Evolutionary conservation across 148 eudicot genomes (phyloP).

Genomic region (Fagopyrum tataricum): DNA sequence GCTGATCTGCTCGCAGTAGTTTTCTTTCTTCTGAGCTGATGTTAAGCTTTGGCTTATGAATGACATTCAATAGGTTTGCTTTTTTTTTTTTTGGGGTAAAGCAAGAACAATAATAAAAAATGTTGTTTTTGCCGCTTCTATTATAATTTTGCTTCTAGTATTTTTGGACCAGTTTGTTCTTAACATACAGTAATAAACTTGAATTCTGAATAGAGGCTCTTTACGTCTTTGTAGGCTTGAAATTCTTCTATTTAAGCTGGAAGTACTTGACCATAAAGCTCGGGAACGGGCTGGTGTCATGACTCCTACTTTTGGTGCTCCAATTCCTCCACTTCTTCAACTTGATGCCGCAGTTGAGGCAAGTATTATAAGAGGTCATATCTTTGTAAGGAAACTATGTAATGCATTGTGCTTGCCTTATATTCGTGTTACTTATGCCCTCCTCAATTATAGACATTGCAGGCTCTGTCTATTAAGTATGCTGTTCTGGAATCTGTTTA

Average conservation of each 20-base stretch:
- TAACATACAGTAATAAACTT: neutral
- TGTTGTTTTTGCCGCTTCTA: neutral
- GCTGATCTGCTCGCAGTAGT: neutral
- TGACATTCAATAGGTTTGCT: neutral
- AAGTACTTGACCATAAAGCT: slow-evolving; percentile 83
- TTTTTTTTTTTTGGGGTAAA: no score
- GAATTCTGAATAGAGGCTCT: neutral
- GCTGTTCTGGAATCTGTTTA: slow-evolving; percentile 70
- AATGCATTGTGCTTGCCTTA: slow-evolving; percentile 1
- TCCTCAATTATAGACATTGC: slow-evolving; percentile 50
- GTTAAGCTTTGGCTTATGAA: neutral
- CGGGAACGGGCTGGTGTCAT: slow-evolving; percentile 94
- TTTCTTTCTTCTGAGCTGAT: neutral
- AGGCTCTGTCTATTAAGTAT: slow-evolving; percentile 48
- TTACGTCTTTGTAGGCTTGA: slow-evolving; percentile 47
- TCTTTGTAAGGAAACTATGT: neutral
- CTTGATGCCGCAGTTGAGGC: slow-evolving; percentile 84
- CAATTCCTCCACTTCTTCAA: slow-evolving; percentile 71
- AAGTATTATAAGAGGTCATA: slow-evolving; percentile 4
- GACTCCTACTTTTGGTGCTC: slow-evolving; percentile 71
- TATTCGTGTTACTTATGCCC: neutral
- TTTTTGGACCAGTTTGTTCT: neutral
- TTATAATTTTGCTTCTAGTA: neutral
- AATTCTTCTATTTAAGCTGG: slow-evolving; percentile 64
- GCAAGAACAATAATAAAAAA: neutral